Base-by-base conservation (phyloP, 2,329 filamentous ascomycete genomes). In the Sphaerulina musiva region DNA sequence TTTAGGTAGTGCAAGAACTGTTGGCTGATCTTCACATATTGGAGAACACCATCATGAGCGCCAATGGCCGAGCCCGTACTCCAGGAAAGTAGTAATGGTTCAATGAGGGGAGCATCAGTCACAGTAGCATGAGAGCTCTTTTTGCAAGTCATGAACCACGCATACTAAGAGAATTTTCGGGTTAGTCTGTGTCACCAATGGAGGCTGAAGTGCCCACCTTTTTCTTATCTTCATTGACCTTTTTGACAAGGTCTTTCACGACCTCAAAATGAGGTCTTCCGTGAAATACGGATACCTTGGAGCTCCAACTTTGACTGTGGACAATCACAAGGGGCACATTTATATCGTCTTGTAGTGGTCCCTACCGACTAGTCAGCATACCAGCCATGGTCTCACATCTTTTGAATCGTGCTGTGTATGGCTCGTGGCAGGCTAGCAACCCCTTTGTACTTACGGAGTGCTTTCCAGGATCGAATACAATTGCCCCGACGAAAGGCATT, bases 391-490 rank as follows among this genome's bases (percentile, higher is more conserved):
- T 29, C 26, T 29, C 26, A 29, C 6, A 29, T 6, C 26, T 29
- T 29, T 29, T 29, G 26, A 6, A 1, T 6, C 6, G 5, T 29
- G 26, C 6, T 7, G 6, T 29, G 6, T 29, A 29, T 29, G 5
- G 5, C 26, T 7, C 6, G 26, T 29, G 26, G 5, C 26, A 29
- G 26, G 26, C 26, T 29, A 29, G 26, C 26, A 7, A 2, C 26
- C 26, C 26, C 26, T 4, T 29, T 6, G 26, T 29, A 29, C 26
- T 29, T 29, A 29, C 26, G 6, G 78, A 82, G 1, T 72, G 70
- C 67, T 87, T 87, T 49, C 84, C 84, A 0, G 84, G 83, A 65
- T 87, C 84, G 31, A 87, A 74, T 47, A 81, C 75, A 56, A 87
- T 78, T 17, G 75, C 83, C 2, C 78, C 82, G 1, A 76, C 73